phyloP scores from a whole-genome alignment of 2,329 filamentous ascomycete species.

The Aspergillus floridensis region DNA sequence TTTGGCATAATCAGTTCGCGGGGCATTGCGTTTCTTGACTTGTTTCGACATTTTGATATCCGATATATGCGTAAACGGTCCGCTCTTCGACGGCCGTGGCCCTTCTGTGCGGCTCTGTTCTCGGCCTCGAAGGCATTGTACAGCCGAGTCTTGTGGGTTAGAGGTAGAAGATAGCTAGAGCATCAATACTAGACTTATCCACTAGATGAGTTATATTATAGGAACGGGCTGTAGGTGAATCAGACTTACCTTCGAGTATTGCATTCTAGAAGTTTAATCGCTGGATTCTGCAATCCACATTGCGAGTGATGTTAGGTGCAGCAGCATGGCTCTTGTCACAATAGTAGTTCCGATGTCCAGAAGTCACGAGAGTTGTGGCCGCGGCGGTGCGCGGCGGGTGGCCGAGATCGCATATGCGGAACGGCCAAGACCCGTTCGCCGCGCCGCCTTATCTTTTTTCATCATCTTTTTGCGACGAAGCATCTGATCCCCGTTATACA shows the following conservation, averaged over 20 bases:
- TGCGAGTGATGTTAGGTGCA: too few species aligned
- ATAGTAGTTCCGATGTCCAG: neutral
- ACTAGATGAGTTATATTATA: neutral
- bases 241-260: neutral
- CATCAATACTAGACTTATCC: neutral
- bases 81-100: conserved; percentile 5
- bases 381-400: neutral
- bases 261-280: too few species aligned
- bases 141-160: neutral
- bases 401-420: neutral
- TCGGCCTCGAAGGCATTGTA: neutral
- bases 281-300: too few species aligned
- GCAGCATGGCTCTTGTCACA: neutral
- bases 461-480: neutral
- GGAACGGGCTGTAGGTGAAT: neutral
- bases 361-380: neutral
- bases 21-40: conserved; percentile 13
- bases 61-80: conserved; percentile 2
- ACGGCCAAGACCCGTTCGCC: neutral
- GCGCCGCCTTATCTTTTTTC: neutral
- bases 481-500: neutral
- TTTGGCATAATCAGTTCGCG: conserved; percentile 9
- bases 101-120: neutral
- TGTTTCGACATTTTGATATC: conserved; percentile 16
- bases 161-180: neutral